Evolutionary conservation across 768 basidiomycete genomes (phyloP), one percentile per base, ranked within the genome.

Genomic region (Pleurotus tuber-regium): DNA sequence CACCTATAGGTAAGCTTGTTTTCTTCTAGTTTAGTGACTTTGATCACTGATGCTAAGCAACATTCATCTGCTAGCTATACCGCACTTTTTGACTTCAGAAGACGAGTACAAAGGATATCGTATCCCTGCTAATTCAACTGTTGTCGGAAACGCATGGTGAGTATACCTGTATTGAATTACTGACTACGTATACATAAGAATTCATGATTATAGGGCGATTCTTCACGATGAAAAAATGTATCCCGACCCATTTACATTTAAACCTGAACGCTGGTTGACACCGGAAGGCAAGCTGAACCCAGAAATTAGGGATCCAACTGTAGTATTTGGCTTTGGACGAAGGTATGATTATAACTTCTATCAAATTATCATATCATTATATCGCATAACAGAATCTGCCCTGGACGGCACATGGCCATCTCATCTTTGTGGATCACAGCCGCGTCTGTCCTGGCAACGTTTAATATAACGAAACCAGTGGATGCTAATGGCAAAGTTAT

Each of bases 201-300:
- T 29, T 16, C 43, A 7, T 4, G 8, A 11, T 24, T 26, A 10
- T 30, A 78, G 75, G 74, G 71, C 67, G 3, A 74, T 77, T 26
- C 66, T 74, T 12, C 82, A 80, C 50, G 78, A 85, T 58, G 71
- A 74, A 47, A 62, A 56, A 2, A 65, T 68, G 39, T 86, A 82
- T 62, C 73, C 75, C 4, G 71, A 84, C 26, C 75, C 84, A 3
- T 71, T 71, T 50, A 56, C 58, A 5, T 84, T 84, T 64, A 69
- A 73, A 19, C 84, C 85, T 7, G 79, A 83, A 54, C 71, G 84
- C 29, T 81, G 78, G 66, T 59, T 86, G 36, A 64, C 44, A 5
- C 24, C 57, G 29, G 63, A 65, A 3, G 52, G 46, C 16, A 21
- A 48, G n/a, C 9, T 48, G 6, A 35, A 48, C 16, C 30, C 31